Evolutionary conservation across 225 moss, liverwort and hornwort genomes (phyloP), one percentile per base, ranked within the genome.

Genomic region (Takakia lepidozioides): DNA sequence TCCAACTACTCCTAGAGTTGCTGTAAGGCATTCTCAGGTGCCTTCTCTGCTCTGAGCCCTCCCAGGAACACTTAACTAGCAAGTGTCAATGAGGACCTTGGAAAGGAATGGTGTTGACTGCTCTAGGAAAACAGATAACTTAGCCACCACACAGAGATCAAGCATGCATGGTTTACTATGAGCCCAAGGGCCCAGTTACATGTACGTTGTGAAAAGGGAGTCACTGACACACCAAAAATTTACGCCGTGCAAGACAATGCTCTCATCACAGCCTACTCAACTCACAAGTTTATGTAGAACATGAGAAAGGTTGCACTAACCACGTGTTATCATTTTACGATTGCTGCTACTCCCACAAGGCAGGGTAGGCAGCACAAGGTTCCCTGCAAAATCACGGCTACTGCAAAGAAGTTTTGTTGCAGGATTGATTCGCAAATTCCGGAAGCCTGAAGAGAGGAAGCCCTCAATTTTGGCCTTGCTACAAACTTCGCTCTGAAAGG

Each of bases 151-250:
- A n/a, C n/a, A n/a, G n/a, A n/a, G n/a, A 93, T 78, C 70, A 89
- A 76, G 32, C 89, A 93, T 62, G 89, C 93, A 61, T 89, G 81
- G 39, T 89, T 89, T 10, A 93, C 70, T 38, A 89, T 73, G 27
- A 93, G 56, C 65, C 59, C 53, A 93, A 65, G 30, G 88, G n/a
- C n/a, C n/a, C 68, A 66, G 81, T 79, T 73, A 83, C 65, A 42
- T 15, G 42, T 10, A 55, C 14, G 8, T 15, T 19, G 26, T 27
- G 14, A 15, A 16, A 28, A 54, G 50, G 59, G 10, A 1, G 20
- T 20, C 17, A 35, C 19, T 37, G 16, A 21, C 24, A 22, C 23
- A 21, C 17, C 17, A 19, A 24, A 51, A 25, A 18, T 10, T 21
- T n/a, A 11, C 36, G 13, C 16, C 15, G 8, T 10, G 26, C 23